Evolutionary conservation across 2,329 filamentous ascomycete genomes (phyloP), one percentile per base, ranked within the genome.

Genomic region (Alternaria panax): DNA sequence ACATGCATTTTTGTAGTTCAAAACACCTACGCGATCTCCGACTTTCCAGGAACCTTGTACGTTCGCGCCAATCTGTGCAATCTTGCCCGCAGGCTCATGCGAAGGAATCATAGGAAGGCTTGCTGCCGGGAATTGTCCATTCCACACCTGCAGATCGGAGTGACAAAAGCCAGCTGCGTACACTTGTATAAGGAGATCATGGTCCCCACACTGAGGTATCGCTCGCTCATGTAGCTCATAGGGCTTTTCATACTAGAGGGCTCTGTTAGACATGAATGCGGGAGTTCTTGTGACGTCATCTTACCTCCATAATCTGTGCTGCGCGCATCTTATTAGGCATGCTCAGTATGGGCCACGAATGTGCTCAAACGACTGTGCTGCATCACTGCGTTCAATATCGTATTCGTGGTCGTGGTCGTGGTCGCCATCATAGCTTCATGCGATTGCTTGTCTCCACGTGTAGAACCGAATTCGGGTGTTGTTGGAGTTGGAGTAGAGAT

Each of bases 21-120:
- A 40, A 5, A 70, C 60, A 1, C 72, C 74, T 16, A 76, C 73
- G 16, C 74, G 74, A 41, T 75, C 68, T 8, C 73, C 71, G 12
- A 73, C 54, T 11, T 67, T 66, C 67, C 74, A 75, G n/a, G 46
- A 51, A 12, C 63, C 68, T 20, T 72, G 45, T 1, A 69, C 75
- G 25, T 72, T 47, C 5, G 66, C 30, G 14, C 75, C 74, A 16
- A 70, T 53, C 28, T 66, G 62, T 7, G 71, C 69, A 12, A 77
- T 71, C 9, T 60, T 71, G 11, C 73, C 75, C 18, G 72, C 71
- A 6, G 74, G 74, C 45, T 78, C 75, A 54, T 77, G 75, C 12
- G 74, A 78, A 5, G 72, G 71, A 18, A 75, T 70, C 40, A 77
- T 68, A 4, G 75, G 73, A 11, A 75, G 66, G 2, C 55, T 24